Conservation (phyloP, 306 rosid genomes). For the Alnus rubra region DNA sequence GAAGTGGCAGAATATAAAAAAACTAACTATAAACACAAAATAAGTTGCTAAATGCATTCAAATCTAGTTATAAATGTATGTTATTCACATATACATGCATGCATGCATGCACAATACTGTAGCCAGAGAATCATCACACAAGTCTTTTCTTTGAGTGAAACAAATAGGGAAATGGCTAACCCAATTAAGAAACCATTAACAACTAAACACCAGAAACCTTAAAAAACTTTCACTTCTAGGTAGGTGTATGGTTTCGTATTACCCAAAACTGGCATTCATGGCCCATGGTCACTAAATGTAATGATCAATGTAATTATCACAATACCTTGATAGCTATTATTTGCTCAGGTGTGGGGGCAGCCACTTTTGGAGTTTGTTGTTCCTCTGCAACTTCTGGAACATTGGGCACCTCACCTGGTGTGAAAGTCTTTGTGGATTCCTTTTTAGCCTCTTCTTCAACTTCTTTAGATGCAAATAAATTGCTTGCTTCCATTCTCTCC, state of each 20-base stretch:
- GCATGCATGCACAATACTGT: background rate
- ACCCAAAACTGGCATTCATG: background rate
- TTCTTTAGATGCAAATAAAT: slow-evolving; percentile 67
- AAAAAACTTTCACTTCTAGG: background rate
- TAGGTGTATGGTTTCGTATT: background rate
- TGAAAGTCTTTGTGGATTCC: slow-evolving; percentile 38
- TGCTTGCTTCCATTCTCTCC: slow-evolving; percentile 90
- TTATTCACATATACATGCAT: background rate
- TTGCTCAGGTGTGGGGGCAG: slow-evolving; percentile 91
- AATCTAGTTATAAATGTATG: background rate
- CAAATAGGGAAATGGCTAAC: background rate
- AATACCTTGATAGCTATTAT: slow-evolving; percentile 89
- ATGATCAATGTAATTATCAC: background rate
- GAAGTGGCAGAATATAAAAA: background rate
- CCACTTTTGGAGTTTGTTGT: slow-evolving; percentile 51
- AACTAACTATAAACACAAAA: background rate
- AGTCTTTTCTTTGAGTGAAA: background rate
- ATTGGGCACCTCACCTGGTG: slow-evolving; percentile 53
- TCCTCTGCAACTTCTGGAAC: slow-evolving; percentile 61
- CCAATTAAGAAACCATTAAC: background rate
- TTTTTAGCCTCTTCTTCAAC: slow-evolving; percentile 69
- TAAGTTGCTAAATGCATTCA: background rate
- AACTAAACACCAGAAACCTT: background rate
- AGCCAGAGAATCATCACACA: background rate
- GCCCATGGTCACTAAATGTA: background rate